Percentiles rank a stretch among this genome's conserved stretches.
phyloP scores from a whole-genome alignment of 805 yeast genomes.

The Starmerella powellii region DNA sequence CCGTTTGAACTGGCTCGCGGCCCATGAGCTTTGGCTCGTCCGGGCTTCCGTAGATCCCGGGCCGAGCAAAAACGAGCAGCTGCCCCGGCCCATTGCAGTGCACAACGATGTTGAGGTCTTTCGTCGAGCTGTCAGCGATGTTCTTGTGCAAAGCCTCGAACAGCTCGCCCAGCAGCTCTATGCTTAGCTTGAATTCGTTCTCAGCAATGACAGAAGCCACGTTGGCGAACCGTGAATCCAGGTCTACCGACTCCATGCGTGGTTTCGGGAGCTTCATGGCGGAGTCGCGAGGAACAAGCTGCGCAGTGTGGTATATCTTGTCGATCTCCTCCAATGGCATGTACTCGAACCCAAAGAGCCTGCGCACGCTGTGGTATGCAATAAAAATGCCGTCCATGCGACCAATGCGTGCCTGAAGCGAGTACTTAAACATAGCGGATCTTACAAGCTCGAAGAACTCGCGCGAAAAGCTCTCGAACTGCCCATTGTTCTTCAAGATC shows the following conservation, averaged over 20 bases:
- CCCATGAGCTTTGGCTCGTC: neutral
- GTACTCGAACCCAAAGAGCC: constrained; percentile 84
- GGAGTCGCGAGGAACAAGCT: constrained; percentile 11
- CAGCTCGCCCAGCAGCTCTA: constrained; percentile 40
- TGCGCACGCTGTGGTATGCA: constrained; percentile 74
- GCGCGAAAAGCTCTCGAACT: constrained; percentile 66
- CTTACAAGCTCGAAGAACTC: constrained; percentile 66
- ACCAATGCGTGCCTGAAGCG: constrained; percentile 86
- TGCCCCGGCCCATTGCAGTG: constrained; percentile 21
- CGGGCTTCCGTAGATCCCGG: constrained; percentile 1
- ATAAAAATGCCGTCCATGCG: constrained; percentile 93
- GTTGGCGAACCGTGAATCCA: constrained; percentile 24
- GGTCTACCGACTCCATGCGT: constrained; percentile 17
- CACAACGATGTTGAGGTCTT: constrained; percentile 21
- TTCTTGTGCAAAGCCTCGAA: constrained; percentile 31
- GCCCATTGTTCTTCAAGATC: constrained; percentile 49
- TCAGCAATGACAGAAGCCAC: constrained; percentile 46
- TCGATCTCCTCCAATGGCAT: constrained; percentile 66
- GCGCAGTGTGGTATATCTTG: constrained; percentile 43
- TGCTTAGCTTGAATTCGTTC: constrained; percentile 50
- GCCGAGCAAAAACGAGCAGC: constrained; percentile 21
- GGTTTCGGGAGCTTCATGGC: neutral
- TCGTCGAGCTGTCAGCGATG: constrained; percentile 8
- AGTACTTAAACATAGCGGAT: constrained; percentile 69
- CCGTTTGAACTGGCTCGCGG: neutral